These are phyloP conservation scores for Krasilnikovozyma curviuscula DNA, from an alignment of 768 basidiomycete genomes.

Conservation along the genomic window DNA sequence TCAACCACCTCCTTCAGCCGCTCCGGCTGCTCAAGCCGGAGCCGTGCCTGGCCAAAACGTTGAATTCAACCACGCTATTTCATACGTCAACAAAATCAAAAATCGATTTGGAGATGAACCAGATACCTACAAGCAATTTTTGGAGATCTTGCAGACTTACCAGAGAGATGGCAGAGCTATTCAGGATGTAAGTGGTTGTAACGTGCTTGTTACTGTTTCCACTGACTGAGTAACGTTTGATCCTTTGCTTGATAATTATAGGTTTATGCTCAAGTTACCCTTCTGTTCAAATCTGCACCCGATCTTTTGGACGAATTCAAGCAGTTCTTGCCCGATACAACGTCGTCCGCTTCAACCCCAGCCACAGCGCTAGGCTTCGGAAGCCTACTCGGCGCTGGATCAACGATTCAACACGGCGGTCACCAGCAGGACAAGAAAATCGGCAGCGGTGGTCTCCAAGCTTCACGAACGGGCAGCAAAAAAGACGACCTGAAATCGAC, in stretches of 20 bases:
- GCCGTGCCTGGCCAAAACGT: too few species aligned
- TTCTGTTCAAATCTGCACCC: slow-evolving; percentile 25
- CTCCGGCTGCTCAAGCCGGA: neutral
- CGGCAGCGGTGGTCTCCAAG: too few species aligned
- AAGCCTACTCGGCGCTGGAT: too few species aligned
- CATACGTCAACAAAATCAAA: slow-evolving; percentile 98
- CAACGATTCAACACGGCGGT: too few species aligned
- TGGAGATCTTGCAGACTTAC: slow-evolving; percentile 33
- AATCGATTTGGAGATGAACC: slow-evolving; percentile 67
- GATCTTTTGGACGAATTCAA: slow-evolving; percentile 28
- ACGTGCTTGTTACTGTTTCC: neutral
- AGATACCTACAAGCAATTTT: slow-evolving; percentile 44
- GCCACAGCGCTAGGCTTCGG: too few species aligned
- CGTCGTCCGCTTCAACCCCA: slow-evolving; percentile 12
- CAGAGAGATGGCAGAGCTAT: slow-evolving; percentile 38
- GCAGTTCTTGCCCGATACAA: slow-evolving; percentile 25
- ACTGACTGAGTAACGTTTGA: neutral
- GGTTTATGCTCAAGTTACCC: slow-evolving; percentile 28
- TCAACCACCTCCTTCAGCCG: neutral
- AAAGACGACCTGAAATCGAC: too few species aligned
- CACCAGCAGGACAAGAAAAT: too few species aligned
- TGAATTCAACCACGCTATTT: slow-evolving; percentile 62
- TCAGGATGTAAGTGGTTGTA: slow-evolving; percentile 32
- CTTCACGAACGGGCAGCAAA: too few species aligned
- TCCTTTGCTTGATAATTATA: neutral